Percentiles rank a stretch among this genome's conserved stretches.
These are phyloP conservation scores for Lonicera japonica DNA, from an alignment of 129 eudicot species.

Conservation along the genomic window DNA sequence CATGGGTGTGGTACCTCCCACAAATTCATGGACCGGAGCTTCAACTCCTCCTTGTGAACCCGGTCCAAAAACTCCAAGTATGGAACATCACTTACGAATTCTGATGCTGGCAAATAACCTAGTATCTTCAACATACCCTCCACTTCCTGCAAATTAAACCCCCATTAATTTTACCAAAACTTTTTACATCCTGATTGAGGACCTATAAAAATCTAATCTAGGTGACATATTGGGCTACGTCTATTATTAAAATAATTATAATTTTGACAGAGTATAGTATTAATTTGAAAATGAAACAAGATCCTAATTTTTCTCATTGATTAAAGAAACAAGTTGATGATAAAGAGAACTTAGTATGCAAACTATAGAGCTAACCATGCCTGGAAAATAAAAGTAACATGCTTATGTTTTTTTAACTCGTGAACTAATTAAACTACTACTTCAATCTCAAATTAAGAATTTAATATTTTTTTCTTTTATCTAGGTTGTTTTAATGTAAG, in stretches of 20 bases:
- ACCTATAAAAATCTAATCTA: too few relatives aligned
- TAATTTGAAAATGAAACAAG: background rate
- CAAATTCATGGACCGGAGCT: constrained; percentile 15
- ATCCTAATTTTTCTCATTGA: too few relatives aligned
- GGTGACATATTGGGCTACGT: background rate
- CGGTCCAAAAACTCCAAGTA: constrained; percentile 21
- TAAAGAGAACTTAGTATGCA: too few relatives aligned
- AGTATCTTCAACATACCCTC: constrained; percentile 12
- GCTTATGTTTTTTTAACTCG: too few relatives aligned
- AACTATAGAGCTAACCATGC: too few relatives aligned
- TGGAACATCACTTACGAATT: constrained; percentile 11
- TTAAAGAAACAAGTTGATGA: too few relatives aligned
- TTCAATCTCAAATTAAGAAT: too few relatives aligned
- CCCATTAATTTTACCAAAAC: background rate
- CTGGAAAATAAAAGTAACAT: too few relatives aligned
- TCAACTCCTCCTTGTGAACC: constrained; percentile 15
- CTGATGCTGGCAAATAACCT: background rate
- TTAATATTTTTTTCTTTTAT: too few relatives aligned
- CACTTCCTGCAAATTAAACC: constrained; percentile 9
- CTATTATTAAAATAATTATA: background rate
- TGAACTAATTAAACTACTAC: too few relatives aligned
- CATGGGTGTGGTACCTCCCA: constrained; percentile 38
- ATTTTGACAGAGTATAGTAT: background rate
- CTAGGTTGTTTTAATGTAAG: too few relatives aligned
- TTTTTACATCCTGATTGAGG: too few relatives aligned